phyloP scores from a whole-genome alignment of 768 basidiomycete species.

The Rickenella mellea region DNA sequence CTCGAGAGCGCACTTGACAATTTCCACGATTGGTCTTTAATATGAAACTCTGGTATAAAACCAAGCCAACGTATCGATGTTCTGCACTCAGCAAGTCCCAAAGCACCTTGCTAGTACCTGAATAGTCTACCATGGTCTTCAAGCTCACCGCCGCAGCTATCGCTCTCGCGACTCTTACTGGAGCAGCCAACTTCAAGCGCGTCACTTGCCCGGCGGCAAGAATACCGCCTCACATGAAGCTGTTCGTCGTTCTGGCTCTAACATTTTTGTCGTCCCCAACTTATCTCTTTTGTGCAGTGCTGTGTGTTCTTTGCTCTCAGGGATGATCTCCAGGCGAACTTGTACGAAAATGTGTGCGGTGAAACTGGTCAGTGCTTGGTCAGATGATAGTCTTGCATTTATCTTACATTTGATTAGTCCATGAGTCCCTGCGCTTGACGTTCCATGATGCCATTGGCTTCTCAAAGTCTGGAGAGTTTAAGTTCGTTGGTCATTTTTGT shows the following conservation, averaged over 20 bases:
- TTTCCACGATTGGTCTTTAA: too few relatives aligned
- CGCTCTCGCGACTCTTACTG: slow-evolving; percentile 2
- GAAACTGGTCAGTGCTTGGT: background rate
- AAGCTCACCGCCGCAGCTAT: background rate
- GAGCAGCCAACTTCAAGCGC: slow-evolving; percentile 3
- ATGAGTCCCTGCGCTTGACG: slow-evolving; percentile 1
- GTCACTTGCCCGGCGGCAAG: slow-evolving; percentile 20
- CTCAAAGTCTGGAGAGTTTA: background rate
- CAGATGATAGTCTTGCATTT: background rate
- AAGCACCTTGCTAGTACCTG: too few relatives aligned
- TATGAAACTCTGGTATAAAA: too few relatives aligned
- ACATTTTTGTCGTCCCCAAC: too few relatives aligned
- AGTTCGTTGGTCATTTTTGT: too few relatives aligned
- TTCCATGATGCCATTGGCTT: slow-evolving; percentile 5
- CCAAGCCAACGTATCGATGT: too few relatives aligned
- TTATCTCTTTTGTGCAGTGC: background rate
- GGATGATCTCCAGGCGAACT: slow-evolving; percentile 1
- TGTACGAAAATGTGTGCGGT: background rate
- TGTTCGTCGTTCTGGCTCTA: background rate
- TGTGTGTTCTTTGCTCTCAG: slow-evolving; percentile 1
- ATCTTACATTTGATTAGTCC: background rate
- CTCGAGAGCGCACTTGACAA: too few relatives aligned
- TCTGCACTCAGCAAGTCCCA: too few relatives aligned
- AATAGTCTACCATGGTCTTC: slow-evolving; percentile 1
- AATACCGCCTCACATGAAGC: slow-evolving; percentile 19